Conservation (phyloP, 805 yeast species). For the Starmerella sp. region DNA sequence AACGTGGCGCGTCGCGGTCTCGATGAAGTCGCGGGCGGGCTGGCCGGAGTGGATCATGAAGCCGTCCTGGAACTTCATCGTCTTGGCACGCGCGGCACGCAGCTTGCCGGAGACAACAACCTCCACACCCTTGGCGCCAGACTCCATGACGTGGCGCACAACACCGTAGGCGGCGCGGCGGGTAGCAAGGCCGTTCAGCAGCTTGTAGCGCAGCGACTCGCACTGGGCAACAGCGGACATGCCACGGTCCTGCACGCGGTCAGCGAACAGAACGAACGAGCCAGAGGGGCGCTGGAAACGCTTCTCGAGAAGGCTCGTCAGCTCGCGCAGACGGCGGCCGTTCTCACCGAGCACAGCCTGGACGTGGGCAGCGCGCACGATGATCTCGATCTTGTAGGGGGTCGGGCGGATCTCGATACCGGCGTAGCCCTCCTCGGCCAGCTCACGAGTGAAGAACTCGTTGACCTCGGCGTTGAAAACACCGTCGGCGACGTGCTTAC, state of each 20-base stretch:
- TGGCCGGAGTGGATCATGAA: conserved; percentile 99
- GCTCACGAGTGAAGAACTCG: conserved; percentile 99
- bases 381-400: conserved; percentile 94
- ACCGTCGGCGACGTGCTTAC: conserved; percentile 99
- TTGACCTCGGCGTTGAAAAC: conserved; percentile 99
- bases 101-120: conserved; percentile 99
- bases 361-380: conserved; percentile 98
- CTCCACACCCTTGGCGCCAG: conserved; percentile 99
- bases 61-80: conserved; percentile 99
- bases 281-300: conserved; percentile 96
- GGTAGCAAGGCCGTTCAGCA: conserved; percentile 96
- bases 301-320: conserved; percentile 94
- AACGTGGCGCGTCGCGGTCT: conserved; percentile 98
- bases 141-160: conserved; percentile 98
- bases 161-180: conserved; percentile 99
- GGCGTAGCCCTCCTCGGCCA: conserved; percentile 99
- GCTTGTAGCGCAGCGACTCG: conserved; percentile 96
- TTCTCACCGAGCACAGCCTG: conserved; percentile 98
- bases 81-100: conserved; percentile 99
- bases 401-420: conserved; percentile 99
- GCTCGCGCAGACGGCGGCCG: conserved; percentile 99
- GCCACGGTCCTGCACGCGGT: conserved; percentile 99
- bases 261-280: conserved; percentile 89
- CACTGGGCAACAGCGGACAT: conserved; percentile 99
- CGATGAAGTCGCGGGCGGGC: conserved; percentile 98